These are phyloP conservation scores for Jimgerdemannia flammicorona DNA, from an alignment of 192 early-diverging fungal species.

Conservation along the genomic window DNA sequence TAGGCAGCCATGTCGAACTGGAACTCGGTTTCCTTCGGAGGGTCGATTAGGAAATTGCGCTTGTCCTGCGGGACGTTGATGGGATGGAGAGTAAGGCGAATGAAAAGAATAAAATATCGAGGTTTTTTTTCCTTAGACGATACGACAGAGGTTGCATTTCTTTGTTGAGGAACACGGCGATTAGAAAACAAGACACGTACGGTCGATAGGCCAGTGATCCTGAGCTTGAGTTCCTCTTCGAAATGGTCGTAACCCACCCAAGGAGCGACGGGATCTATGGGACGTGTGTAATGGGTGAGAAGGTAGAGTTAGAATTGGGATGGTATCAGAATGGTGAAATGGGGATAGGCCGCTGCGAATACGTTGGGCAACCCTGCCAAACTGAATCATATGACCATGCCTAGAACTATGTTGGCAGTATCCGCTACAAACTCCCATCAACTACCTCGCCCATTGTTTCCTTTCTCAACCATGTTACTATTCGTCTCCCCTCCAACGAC, in stretches of 20 bases:
- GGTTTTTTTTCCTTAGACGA: too few relatives aligned
- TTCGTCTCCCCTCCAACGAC: too few relatives aligned
- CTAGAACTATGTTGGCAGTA: not conserved
- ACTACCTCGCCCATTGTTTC: too few relatives aligned
- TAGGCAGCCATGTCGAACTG: constrained; percentile 58
- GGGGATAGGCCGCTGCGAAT: not conserved
- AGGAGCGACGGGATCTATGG: constrained; percentile 40
- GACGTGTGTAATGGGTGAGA: not conserved
- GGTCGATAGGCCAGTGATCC: constrained; percentile 44
- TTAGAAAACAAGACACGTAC: constrained; percentile 15
- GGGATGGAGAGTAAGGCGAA: not conserved
- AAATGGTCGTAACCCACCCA: constrained; percentile 48
- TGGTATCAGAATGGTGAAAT: not conserved
- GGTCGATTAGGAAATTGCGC: constrained; percentile 55
- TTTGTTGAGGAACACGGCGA: too few relatives aligned
- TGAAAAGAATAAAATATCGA: not conserved
- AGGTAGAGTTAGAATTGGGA: too few relatives aligned
- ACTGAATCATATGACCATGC: not conserved
- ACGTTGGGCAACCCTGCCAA: not conserved
- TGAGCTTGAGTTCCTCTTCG: constrained; percentile 45
- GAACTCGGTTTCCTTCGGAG: constrained; percentile 52
- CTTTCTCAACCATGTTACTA: too few relatives aligned
- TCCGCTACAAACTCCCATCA: too few relatives aligned
- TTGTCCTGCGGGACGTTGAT: constrained; percentile 51
- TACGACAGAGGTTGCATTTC: too few relatives aligned